Evolutionary conservation across 352 stramenopile genomes (phyloP).

Genomic region (Globisporangium orthogonon): DNA sequence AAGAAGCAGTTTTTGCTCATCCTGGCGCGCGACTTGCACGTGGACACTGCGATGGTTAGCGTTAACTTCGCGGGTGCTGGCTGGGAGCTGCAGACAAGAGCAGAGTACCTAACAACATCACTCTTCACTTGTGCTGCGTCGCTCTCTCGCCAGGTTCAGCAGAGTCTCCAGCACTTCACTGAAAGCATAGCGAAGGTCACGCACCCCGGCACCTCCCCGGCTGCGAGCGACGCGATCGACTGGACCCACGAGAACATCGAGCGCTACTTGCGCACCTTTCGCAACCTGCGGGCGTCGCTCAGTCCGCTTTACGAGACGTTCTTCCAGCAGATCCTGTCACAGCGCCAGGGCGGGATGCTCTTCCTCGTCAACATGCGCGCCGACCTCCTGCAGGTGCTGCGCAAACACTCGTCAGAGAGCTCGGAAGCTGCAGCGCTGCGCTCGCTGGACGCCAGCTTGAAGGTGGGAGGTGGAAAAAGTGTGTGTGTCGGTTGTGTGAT

Average conservation of each 20-base stretch:
- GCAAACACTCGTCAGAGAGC: constrained; percentile 35
- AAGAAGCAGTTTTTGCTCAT: constrained; percentile 83
- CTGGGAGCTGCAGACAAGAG: no score
- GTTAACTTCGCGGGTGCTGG: no score
- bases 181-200: constrained; percentile 42
- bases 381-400: constrained; percentile 56
- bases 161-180: constrained; percentile 47
- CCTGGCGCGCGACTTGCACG: constrained; percentile 63
- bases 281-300: constrained; percentile 47
- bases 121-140: background rate
- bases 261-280: constrained; percentile 67
- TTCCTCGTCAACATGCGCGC: constrained; percentile 77
- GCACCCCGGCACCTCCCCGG: background rate
- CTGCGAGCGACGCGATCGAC: constrained; percentile 19
- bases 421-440: constrained; percentile 46
- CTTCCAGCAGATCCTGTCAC: constrained; percentile 80
- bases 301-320: constrained; percentile 74
- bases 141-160: constrained; percentile 24
- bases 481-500: background rate
- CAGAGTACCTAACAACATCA: no score
- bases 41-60: constrained; percentile 41
- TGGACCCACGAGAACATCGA: constrained; percentile 73
- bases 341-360: constrained; percentile 73
- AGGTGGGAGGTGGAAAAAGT: constrained; percentile 21
- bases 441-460: constrained; percentile 66